phyloP scores from a whole-genome alignment of 2,329 filamentous ascomycete species.

The Hypoxylon rubiginosum region DNA sequence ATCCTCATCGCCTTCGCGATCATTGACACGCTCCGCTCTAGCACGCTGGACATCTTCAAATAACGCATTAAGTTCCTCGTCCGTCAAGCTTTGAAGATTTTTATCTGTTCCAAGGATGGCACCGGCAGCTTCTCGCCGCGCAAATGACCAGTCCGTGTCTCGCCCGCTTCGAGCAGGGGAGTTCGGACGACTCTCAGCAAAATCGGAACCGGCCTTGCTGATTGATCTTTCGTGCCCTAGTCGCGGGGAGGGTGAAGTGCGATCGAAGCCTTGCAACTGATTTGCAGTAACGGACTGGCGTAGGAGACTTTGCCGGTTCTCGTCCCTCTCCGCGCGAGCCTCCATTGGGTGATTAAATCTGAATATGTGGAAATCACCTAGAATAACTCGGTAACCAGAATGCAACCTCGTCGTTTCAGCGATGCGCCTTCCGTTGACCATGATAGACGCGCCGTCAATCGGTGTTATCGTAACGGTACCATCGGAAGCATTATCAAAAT shows the following conservation, averaged over 20 bases:
- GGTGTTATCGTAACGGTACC: slow-evolving; percentile 93
- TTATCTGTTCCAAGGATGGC: slow-evolving; percentile 92
- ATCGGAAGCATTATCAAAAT: slow-evolving; percentile 88
- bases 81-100: slow-evolving; percentile 88
- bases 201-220: slow-evolving; percentile 83
- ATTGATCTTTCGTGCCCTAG: slow-evolving; percentile 82
- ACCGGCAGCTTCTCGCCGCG: slow-evolving; percentile 90
- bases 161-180: slow-evolving; percentile 81
- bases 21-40: slow-evolving; percentile 79
- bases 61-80: slow-evolving; percentile 92
- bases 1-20: slow-evolving; percentile 87
- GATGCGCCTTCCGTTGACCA: slow-evolving; percentile 96
- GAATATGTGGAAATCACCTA: slow-evolving; percentile 99
- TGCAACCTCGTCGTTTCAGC: slow-evolving; percentile 87
- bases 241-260: slow-evolving; percentile 69
- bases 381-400: slow-evolving; percentile 93
- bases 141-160: slow-evolving; percentile 96
- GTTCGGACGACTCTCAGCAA: slow-evolving; percentile 81
- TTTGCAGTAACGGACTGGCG: slow-evolving; percentile 82
- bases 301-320: slow-evolving; percentile 85
- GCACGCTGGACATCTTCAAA: slow-evolving; percentile 95
- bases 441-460: slow-evolving; percentile 91
- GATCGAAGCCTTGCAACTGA: slow-evolving; percentile 71
- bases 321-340: slow-evolving; percentile 89
- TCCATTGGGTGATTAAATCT: slow-evolving; percentile 98